phyloP scores from a whole-genome alignment of 1,284 basidiomycete genomes.

The Moniliella sp. region DNA sequence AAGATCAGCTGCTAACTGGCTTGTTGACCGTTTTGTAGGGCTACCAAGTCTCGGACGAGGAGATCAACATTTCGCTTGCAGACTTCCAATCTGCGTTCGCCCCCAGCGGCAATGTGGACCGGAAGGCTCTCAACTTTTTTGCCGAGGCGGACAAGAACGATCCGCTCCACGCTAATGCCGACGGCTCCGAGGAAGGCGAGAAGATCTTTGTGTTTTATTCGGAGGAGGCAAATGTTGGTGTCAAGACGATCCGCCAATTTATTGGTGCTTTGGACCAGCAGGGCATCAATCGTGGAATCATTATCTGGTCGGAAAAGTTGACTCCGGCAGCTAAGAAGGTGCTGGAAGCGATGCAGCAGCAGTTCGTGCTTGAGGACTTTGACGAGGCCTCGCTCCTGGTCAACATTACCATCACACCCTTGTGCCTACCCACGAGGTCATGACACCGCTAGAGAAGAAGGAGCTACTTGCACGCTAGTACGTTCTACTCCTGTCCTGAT shows the following conservation, averaged over 20 bases:
- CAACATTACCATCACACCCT: slow-evolving; percentile 92
- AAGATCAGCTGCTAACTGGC: too few relatives aligned
- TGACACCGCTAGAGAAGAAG: slow-evolving; percentile 70
- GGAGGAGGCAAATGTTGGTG: slow-evolving; percentile 26
- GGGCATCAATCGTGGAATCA: slow-evolving; percentile 68
- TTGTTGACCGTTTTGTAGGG: too few relatives aligned
- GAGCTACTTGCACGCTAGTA: too few relatives aligned
- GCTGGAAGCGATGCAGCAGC: slow-evolving; percentile 38
- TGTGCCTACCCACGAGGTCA: slow-evolving; percentile 77
- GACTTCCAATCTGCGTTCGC: slow-evolving; percentile 42
- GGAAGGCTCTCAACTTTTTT: slow-evolving; percentile 29
- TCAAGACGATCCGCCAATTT: slow-evolving; percentile 32
- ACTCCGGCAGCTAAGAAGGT: slow-evolving; percentile 69
- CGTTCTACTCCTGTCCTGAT: too few relatives aligned
- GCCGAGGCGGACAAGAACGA: slow-evolving; percentile 9
- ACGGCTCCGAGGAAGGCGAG: slow-evolving; percentile 37
- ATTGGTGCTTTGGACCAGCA: slow-evolving; percentile 38
- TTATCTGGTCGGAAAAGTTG: slow-evolving; percentile 81
- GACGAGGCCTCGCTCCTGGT: slow-evolving; percentile 86
- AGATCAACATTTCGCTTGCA: slow-evolving; percentile 61
- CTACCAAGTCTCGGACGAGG: slow-evolving; percentile 69
- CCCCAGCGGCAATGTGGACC: slow-evolving; percentile 38
- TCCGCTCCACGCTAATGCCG: too few relatives aligned
- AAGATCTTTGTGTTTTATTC: slow-evolving; percentile 82
- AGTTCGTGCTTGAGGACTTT: slow-evolving; percentile 83